Evolutionary conservation across 441 rosid genomes (phyloP).

Genomic region (Gossypium davidsonii): DNA sequence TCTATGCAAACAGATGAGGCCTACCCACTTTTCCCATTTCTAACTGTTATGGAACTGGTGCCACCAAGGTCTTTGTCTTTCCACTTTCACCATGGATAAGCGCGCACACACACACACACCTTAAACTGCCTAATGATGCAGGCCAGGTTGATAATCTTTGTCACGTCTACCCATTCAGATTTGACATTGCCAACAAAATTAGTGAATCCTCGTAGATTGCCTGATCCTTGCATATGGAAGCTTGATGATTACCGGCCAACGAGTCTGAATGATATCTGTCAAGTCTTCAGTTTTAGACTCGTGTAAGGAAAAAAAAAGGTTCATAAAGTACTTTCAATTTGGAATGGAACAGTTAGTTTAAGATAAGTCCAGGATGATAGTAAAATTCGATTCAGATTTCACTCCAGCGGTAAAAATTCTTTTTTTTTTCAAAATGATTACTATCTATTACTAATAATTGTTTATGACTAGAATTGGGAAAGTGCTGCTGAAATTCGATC

Average conservation of each 20-base stretch:
- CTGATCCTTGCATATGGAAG: neutral
- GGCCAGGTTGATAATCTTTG: neutral
- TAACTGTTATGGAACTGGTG: neutral
- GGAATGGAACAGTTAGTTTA: neutral
- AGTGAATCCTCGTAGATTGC: neutral
- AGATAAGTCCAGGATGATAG: neutral
- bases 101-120: neutral
- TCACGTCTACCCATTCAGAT: neutral
- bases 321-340: neutral
- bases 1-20: neutral
- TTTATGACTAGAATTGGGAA: too few relatives aligned
- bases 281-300: neutral
- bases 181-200: neutral
- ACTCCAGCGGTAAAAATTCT: neutral
- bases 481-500: too few relatives aligned
- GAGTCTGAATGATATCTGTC: neutral
- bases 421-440: too few relatives aligned
- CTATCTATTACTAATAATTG: too few relatives aligned
- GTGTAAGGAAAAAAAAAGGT: neutral
- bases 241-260: too few relatives aligned
- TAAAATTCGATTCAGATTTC: neutral
- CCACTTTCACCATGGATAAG: neutral
- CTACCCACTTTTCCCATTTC: neutral
- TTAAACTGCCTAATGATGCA: neutral
- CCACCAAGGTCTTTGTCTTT: neutral